Base-by-base conservation (phyloP, 352 stramenopile genomes). In the Phytophthora chlamydospora region DNA sequence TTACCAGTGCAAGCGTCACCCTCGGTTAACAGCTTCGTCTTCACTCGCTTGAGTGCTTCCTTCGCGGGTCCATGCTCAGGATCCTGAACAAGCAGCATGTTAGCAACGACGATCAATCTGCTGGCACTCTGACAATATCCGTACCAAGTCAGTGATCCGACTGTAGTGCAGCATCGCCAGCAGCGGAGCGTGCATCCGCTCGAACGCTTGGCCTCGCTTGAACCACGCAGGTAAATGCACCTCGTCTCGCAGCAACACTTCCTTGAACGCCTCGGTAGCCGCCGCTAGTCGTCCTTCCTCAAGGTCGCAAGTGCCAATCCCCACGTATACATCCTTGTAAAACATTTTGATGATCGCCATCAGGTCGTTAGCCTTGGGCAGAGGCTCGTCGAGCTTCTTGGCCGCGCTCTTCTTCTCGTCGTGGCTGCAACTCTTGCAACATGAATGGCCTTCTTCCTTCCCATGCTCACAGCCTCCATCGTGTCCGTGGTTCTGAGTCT, bases 151-250 rank as follows among this genome's bases (percentile, higher is more conserved):
- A 1, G 65, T 72, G 11, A 88, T 76, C 19, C 80, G 73, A 34
- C 72, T 88, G 54, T 74, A 92, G 38, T 92, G 83, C n/a, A 92
- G 46, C 77, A 88, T 81, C 1, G 83, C 83, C 13, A 92, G 62
- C 29, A 92, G 45, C 12, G 78, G 63, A n/a, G 76, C 71, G 12
- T 65, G 64, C 73, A 92, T 85, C 0, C 34, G 34, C 47, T 90
- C 80, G 58, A 92, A 92, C 7, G 71, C 60, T 58, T 65, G 33
- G 0, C 83, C 83, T 55, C 83, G 66, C 47, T 76, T 66, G 6
- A 85, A 24, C 83, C 83, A 92, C 48, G 80, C 78, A 0, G 21
- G 13, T 4, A 85, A 10, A 46, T 90, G 62, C 11, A 38, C 50
- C 13, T 85, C 69, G 39, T 90, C 80, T 24, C 75, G 58, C 16